Conservation (phyloP, 1,284 basidiomycete genomes). For the Mycena sp. region DNA sequence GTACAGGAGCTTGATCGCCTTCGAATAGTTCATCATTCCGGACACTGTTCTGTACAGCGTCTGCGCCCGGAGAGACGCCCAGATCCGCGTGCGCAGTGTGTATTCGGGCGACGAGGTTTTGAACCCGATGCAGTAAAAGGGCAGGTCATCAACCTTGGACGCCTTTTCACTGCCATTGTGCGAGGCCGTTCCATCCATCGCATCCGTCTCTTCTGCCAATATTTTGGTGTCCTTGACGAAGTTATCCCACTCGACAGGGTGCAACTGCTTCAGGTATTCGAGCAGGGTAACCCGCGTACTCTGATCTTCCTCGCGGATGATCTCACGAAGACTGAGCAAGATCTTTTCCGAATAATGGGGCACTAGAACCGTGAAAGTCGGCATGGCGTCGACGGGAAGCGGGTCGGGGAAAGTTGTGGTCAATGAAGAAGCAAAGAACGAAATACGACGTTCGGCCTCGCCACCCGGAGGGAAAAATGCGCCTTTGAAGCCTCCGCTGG, state of each 20-base stretch:
- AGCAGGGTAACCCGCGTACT: slow-evolving; percentile 94
- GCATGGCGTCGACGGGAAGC: slow-evolving; percentile 95
- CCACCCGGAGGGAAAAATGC: slow-evolving; percentile 95
- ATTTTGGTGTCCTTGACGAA: slow-evolving; percentile 99
- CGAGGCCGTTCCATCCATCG: slow-evolving; percentile 61
- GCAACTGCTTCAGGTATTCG: slow-evolving; percentile 98
- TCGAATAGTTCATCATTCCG: slow-evolving; percentile 99
- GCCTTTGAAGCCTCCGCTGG: slow-evolving; percentile 69
- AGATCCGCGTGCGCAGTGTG: slow-evolving; percentile 98
- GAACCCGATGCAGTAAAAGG: slow-evolving; percentile 99
- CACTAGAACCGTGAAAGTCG: slow-evolving; percentile 95
- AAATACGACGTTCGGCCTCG: slow-evolving; percentile 95
- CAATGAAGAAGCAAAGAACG: slow-evolving; percentile 95
- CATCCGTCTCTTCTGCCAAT: slow-evolving; percentile 91
- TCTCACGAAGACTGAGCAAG: slow-evolving; percentile 91
- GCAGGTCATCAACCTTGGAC: slow-evolving; percentile 90
- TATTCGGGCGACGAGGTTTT: slow-evolving; percentile 99
- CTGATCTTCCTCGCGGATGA: slow-evolving; percentile 96
- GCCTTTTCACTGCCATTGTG: slow-evolving; percentile 77
- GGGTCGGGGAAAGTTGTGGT: slow-evolving; percentile 94
- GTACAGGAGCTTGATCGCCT: slow-evolving; percentile 99
- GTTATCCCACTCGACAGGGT: slow-evolving; percentile 99
- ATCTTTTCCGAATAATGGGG: slow-evolving; percentile 99
- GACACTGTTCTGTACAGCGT: slow-evolving; percentile 99
- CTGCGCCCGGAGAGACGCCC: slow-evolving; percentile 98